Base-by-base conservation (phyloP, 1,284 basidiomycete genomes). In the Tylopilus orsonianus region DNA sequence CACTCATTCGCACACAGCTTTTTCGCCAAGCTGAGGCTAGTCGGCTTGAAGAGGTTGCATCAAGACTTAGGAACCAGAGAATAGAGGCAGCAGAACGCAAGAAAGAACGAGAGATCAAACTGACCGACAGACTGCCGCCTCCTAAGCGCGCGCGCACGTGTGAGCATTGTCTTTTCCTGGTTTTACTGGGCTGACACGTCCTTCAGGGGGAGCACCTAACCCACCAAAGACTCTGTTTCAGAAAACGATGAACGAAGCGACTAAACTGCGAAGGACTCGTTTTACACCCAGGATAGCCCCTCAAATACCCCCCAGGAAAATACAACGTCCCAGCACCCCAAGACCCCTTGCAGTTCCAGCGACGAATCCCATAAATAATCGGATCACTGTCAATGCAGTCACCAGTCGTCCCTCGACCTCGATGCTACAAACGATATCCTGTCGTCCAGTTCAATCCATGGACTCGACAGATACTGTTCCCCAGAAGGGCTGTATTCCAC, bases 171-270 rank as follows among this genome's bases (percentile, higher is more conserved):
- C 50, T 19, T 19, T 4, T 14, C 14, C 24, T 20, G 10, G 8
- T 19, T 34, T 46, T 46, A 9, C 50, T 49, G 37, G 41, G 46
- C 56, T 53, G 24, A 50, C 53, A 37, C 52, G 10, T 40, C 41
- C 35, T 47, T 23, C 55, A 85, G 82, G 82, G 80, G 73, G 71
- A 36, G 61, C 65, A 23, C 53, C 65, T 32, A 54, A 66, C 36
- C 78, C 75, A 54, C 81, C 83, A 16, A 88, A 83, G 69, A 77
- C 82, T 9, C 71, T 90, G 10, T 81, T 90, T 56, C 84, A 90
- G 69, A 89, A 87, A 69, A 84, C 87, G 8, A 77, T 78, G 51
- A 72, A 73, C 27, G 83, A 88, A 58, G 83, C 85, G 12, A 81
- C 78, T 33, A 85, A 79, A 59, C 66, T 85, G 37, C 82, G 83